Base-by-base conservation (phyloP, 1,139 yeast species). In the Suhomyces guaymorum region DNA sequence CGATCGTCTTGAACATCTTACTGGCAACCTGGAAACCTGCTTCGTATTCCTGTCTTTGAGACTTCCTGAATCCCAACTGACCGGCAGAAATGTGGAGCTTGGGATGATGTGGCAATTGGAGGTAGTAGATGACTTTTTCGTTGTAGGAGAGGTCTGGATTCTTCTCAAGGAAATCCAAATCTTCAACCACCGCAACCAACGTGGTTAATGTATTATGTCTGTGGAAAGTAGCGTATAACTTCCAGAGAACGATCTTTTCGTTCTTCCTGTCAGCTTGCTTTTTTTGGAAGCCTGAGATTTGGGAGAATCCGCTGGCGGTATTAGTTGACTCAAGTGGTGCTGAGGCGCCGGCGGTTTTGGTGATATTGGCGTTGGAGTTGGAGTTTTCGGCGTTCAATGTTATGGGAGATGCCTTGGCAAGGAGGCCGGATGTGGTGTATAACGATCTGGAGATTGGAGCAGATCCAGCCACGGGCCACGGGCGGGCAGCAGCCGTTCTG, bases 1-100 rank as follows among this genome's bases (percentile, higher is more conserved):
- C 78, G 52, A 90, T 85, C 43, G 74, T 61, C 45, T 81, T 75
- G 61, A 90, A 88, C 68, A 86, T 72, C 46, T 78, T 76, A 7
- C 89, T 68, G 15, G 89, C 70, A 9, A 92, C 85, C 57, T 89
- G 96, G 69, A 84, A 89, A n/a, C 84, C 86, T 1, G 96, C 97
- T 63, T 90, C 98, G 55, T 87, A 87, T 59, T 89, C 96, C 35
- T 95, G 87, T 63, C 96, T 75, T 39, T 83, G 85, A 7, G 86
- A 77, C 54, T 83, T 82, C 53, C 86, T 75, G 61, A 83, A 84
- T 5, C 94, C 94, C 40, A 83, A 64, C 54, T 74, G 76, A 33
- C 94, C 94, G 0, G 90, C 82, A 16, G 83, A 73, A 34, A 86
- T 66, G 26, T 82, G 77, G 35, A 82, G 59, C 47, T 78, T 73